Evolutionary conservation across 2,329 filamentous ascomycete genomes (phyloP).

Genomic region (Aspergillus thermomutatus): DNA sequence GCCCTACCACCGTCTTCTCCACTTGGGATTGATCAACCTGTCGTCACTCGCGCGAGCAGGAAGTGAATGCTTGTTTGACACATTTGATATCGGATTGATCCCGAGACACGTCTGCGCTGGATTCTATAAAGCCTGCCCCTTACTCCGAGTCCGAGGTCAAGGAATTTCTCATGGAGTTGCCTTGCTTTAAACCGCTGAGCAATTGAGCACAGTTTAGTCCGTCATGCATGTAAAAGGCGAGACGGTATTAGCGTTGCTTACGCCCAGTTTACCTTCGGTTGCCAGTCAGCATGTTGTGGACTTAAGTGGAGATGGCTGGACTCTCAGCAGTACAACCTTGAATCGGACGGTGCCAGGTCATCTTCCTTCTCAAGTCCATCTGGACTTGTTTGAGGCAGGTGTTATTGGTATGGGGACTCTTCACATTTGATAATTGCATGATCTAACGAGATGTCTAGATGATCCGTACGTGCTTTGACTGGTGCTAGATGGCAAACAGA

Average conservation of each 20-base stretch:
- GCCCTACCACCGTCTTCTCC: background rate
- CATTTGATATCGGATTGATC: background rate
- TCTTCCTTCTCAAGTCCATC: constrained; percentile 57
- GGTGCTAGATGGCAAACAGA: constrained; percentile 1
- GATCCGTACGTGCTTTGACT: constrained; percentile 30
- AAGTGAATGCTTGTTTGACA: background rate
- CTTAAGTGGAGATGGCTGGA: constrained; percentile 44
- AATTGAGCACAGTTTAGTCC: background rate
- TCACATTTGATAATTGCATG: background rate
- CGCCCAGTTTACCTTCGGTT: constrained; percentile 8
- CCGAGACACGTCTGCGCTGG: background rate
- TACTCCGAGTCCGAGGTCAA: background rate
- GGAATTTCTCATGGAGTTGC: background rate
- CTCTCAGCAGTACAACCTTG: constrained; percentile 42
- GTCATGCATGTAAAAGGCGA: constrained; percentile 18
- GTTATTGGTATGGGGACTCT: constrained; percentile 49
- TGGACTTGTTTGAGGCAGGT: constrained; percentile 54
- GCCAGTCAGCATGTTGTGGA: constrained; percentile 37
- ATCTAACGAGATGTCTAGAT: constrained; percentile 18
- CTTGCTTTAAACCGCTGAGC: background rate
- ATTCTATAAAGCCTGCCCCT: background rate
- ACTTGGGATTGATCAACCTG: background rate
- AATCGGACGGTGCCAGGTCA: constrained; percentile 54
- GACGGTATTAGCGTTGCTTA: constrained; percentile 14
- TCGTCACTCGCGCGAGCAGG: background rate